phyloP scores from a whole-genome alignment of 73 alveolate genomes.

The Symbiodinium pilosum region DNA sequence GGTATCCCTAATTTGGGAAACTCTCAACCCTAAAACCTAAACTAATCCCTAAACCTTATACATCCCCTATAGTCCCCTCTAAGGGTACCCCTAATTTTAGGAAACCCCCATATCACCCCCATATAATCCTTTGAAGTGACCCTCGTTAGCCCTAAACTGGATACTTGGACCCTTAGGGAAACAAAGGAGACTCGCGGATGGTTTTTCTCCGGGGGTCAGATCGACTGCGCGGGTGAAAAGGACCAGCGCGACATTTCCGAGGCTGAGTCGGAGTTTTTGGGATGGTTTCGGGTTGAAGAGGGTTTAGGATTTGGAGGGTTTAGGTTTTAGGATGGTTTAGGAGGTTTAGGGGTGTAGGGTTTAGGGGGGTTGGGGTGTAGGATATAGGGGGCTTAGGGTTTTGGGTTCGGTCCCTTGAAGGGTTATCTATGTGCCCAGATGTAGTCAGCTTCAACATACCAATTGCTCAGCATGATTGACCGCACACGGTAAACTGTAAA shows the following conservation, averaged over 20 bases:
- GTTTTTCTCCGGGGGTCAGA: slow-evolving; percentile 61
- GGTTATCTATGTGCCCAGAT: too few relatives aligned
- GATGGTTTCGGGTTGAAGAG: neutral
- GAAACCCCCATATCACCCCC: neutral
- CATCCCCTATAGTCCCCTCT: too few relatives aligned
- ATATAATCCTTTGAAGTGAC: too few relatives aligned
- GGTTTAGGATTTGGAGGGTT: neutral
- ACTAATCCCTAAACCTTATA: too few relatives aligned
- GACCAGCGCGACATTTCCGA: slow-evolving; percentile 66
- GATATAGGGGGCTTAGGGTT: neutral
- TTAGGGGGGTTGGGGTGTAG: neutral
- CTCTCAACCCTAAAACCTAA: too few relatives aligned
- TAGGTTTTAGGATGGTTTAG: too few relatives aligned
- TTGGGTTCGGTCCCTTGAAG: too few relatives aligned
- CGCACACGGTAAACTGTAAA: too few relatives aligned
- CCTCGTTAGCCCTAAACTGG: neutral
- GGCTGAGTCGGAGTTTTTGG: neutral
- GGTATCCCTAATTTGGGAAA: too few relatives aligned
- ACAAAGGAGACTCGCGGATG: slow-evolving; percentile 78
- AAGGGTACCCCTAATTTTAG: neutral
- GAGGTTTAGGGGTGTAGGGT: neutral
- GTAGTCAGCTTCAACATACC: too few relatives aligned
- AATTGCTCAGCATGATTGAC: too few relatives aligned
- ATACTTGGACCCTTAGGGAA: neutral
- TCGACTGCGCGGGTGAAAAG: slow-evolving; percentile 82